phyloP scores from a whole-genome alignment of 2,329 filamentous ascomycete genomes.

The Penicillium sp. region DNA sequence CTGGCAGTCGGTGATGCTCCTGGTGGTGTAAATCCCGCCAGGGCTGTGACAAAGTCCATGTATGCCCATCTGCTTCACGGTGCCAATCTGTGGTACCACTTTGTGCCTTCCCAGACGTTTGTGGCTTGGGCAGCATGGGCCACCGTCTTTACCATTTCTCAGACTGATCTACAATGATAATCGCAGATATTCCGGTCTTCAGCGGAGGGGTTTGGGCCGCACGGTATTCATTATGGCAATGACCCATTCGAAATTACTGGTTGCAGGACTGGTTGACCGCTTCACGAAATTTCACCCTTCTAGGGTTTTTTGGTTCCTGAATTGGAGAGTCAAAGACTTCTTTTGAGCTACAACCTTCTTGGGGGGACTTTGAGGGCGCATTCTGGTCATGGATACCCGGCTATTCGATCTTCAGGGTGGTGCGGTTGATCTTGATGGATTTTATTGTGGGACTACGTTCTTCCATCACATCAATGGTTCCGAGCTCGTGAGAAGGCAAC shows the following conservation, averaged over 20 bases:
- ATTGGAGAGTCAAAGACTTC: constrained; percentile 17
- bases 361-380: constrained; percentile 11
- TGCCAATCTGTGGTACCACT: constrained; percentile 39
- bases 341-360: constrained; percentile 16
- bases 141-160: constrained; percentile 52
- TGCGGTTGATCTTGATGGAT: constrained; percentile 9
- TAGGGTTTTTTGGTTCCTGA: constrained; percentile 25
- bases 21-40: no score
- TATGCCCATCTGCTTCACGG: constrained; percentile 60
- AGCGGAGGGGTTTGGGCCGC: constrained; percentile 60
- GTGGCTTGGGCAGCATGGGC: constrained; percentile 56
- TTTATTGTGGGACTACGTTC: constrained; percentile 27
- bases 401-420: not conserved
- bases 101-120: constrained; percentile 47
- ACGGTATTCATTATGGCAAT: constrained; percentile 36
- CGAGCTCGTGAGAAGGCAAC: constrained; percentile 11
- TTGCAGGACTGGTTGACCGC: constrained; percentile 18
- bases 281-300: constrained; percentile 50
- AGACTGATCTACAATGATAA: constrained; percentile 63
- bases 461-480: constrained; percentile 23
- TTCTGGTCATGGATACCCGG: constrained; percentile 10
- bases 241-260: not conserved
- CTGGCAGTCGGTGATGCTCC: no score
- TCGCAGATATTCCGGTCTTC: constrained; percentile 66
- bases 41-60: constrained; percentile 62